Percentiles rank a stretch among this genome's conserved stretches.
These are phyloP conservation scores for Pseudogymnoascus sp. DNA, from an alignment of 2,329 filamentous ascomycete species.

Conservation along the genomic window DNA sequence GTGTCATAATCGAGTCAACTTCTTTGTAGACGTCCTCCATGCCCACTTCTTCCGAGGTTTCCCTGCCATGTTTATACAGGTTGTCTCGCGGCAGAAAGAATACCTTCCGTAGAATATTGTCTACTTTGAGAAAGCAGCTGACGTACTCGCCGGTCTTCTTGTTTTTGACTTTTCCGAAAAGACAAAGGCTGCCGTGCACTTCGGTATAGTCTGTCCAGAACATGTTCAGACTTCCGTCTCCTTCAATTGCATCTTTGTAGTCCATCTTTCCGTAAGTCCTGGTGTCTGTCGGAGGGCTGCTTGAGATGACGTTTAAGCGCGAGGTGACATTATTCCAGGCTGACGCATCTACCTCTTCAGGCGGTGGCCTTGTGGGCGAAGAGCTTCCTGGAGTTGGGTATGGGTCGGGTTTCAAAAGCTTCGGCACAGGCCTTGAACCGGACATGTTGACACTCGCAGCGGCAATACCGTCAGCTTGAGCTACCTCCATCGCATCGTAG, in stretches of 20 bases:
- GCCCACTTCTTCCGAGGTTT: constrained; percentile 68
- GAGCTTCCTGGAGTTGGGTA: constrained; percentile 67
- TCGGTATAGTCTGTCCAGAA: constrained; percentile 98
- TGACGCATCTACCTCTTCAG: constrained; percentile 62
- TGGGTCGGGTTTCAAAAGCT: constrained; percentile 56
- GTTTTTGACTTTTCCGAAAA: constrained; percentile 94
- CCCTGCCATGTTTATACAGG: constrained; percentile 51
- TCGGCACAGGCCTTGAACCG: constrained; percentile 69
- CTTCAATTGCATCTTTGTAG: constrained; percentile 78
- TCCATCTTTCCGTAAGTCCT: constrained; percentile 67
- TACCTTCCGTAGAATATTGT: constrained; percentile 86
- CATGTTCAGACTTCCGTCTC: constrained; percentile 83
- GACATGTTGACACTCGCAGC: constrained; percentile 73
- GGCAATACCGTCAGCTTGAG: constrained; percentile 62
- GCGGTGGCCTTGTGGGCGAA: constrained; percentile 57
- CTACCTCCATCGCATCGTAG: constrained; percentile 79
- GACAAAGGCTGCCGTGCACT: constrained; percentile 78
- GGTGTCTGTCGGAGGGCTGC: constrained; percentile 57
- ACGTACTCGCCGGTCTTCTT: constrained; percentile 70
- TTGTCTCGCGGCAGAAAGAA: constrained; percentile 80
- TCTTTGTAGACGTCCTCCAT: constrained; percentile 89
- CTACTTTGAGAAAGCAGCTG: constrained; percentile 92
- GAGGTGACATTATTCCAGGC: constrained; percentile 83
- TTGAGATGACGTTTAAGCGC: constrained; percentile 76
- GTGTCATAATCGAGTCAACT: constrained; percentile 80